These are phyloP conservation scores for Annulohypoxylon truncatum DNA, from an alignment of 2,329 filamentous ascomycete species.

Conservation along the genomic window DNA sequence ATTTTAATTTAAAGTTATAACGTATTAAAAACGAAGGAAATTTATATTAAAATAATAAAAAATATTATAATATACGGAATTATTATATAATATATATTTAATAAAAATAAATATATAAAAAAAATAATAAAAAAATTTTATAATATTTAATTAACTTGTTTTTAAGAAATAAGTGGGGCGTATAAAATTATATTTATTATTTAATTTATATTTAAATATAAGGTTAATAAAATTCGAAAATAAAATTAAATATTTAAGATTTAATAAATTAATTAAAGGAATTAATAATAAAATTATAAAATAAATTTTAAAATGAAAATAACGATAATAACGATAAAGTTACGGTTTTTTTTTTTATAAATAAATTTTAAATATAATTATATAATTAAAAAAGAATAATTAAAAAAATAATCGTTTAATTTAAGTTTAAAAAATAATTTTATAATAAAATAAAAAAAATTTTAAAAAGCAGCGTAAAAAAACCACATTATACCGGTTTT, in stretches of 20 bases:
- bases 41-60: no score
- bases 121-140: slow-evolving; percentile 2
- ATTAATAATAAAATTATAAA: no score
- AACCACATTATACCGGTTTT: neutral
- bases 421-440: no score
- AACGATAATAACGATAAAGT: neutral
- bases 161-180: no score
- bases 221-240: neutral
- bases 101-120: neutral
- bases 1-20: no score
- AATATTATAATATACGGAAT: no score
- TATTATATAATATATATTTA: no score
- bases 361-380: no score
- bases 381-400: slow-evolving; percentile 5
- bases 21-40: no score
- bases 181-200: slow-evolving; percentile 7
- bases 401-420: no score
- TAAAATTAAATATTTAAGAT: neutral
- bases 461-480: neutral
- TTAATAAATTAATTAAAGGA: no score
- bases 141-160: slow-evolving; percentile 6
- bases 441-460: neutral
- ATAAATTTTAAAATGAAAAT: neutral
- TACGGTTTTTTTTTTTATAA: no score
- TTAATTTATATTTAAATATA: slow-evolving; percentile 1